Evolutionary conservation across 176 grass and related monocot species (phyloP).

Genomic region (Juncus effusus): DNA sequence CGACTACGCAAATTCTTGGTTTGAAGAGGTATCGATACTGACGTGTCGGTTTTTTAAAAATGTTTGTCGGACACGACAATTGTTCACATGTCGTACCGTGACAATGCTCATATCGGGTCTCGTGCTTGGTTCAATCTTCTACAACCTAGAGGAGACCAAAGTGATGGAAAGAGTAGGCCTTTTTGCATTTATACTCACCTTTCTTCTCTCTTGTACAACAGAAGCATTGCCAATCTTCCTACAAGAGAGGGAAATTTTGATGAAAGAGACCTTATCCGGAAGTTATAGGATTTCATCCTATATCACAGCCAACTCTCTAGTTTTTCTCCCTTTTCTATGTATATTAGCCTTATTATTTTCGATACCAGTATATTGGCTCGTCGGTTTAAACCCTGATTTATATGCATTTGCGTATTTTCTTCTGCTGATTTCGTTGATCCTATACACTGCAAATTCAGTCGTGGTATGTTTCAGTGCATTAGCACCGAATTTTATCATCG

Average conservation of each 20-base stretch:
- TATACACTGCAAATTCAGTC: constrained; percentile 79
- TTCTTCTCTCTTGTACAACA: constrained; percentile 54
- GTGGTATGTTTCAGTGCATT: constrained; percentile 68
- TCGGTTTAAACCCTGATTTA: constrained; percentile 39
- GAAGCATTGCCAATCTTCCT: constrained; percentile 57
- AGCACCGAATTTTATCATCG: constrained; percentile 66
- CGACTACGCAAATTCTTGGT: constrained; percentile 44
- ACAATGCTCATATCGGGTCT: constrained; percentile 53
- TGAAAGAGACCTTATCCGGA: constrained; percentile 66
- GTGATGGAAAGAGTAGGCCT: constrained; percentile 54
- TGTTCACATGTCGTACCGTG: constrained; percentile 58
- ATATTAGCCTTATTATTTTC: constrained; percentile 54
- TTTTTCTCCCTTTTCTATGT: constrained; percentile 69
- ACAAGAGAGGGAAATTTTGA: constrained; percentile 68
- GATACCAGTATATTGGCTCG: constrained; percentile 61
- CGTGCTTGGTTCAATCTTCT: constrained; percentile 69
- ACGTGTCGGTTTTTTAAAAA: constrained; percentile 58
- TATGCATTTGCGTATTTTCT: constrained; percentile 57
- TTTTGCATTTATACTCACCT: constrained; percentile 58
- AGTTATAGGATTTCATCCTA: constrained; percentile 64
- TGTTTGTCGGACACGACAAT: constrained; percentile 60
- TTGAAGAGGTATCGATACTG: constrained; percentile 50
- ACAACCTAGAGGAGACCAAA: constrained; percentile 55
- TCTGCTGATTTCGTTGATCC: constrained; percentile 60
- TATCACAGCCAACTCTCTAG: constrained; percentile 49